Base-by-base conservation (phyloP, 768 basidiomycete genomes). In the Infundibulicybe gibba region DNA sequence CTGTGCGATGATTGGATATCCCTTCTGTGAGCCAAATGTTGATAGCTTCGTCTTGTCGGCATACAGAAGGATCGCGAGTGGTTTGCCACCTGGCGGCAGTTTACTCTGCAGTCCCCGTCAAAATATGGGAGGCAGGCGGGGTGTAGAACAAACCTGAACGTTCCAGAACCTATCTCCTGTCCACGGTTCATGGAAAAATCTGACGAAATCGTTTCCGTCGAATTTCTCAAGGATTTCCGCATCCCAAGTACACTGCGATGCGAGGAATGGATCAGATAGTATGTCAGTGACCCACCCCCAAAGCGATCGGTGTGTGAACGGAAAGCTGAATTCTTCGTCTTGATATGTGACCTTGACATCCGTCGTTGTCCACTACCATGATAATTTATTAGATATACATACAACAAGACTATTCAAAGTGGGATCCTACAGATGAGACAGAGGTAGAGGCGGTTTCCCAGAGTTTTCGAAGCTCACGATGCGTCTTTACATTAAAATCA, bases 11-110 rank as follows among this genome's bases (percentile, higher is more conserved):
- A 71, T 64, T 0, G 66, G 70, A 43, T 73, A 67, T 1, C 61
- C 71, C 44, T 70, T 70, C 32, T 53, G 56, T 2, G 61, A 65
- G 0, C 70, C 65, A 54, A 72, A 72, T 2, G 62, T 59, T 2
- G 67, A 72, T 1, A 72, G 50, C 12, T 62, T 59, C 1, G 65
- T 61, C 41, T 73, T 72, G 52, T 75, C 70, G 5, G 71, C 66
- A 59, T 72, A 75, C 0, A 74, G 35, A 17, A 71, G 66, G 20
- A 67, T 59, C 5, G 51, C 49, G 14, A 69, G 50, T 0, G 65
- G 61, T 19, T 62, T 61, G 3, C 51, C 62, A 30, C 43, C 50
- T 14, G 25, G 25, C 8, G 25, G 25, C 8, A 25, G 8, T 25
- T 25, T 25, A 25, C 25, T 25, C 25, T 25, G 25, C n/a, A n/a